phyloP scores from a whole-genome alignment of 352 stramenopile genomes.

The Globisporangium radiosum region DNA sequence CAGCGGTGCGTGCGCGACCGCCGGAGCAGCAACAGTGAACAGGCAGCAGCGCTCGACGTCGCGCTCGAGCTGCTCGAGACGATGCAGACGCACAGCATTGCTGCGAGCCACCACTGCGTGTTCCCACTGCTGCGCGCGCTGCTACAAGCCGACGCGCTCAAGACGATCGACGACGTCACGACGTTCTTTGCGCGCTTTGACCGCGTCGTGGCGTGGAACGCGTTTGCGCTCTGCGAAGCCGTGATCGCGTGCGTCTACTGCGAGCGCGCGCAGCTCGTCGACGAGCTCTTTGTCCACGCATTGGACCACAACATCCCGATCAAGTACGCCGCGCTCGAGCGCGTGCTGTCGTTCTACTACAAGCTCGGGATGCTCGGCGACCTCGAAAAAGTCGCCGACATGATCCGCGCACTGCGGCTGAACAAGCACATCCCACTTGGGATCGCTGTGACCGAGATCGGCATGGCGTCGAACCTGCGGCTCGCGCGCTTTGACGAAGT shows the following conservation, averaged over 20 bases:
- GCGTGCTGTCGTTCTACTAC: conserved; percentile 66
- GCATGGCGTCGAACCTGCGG: conserved; percentile 59
- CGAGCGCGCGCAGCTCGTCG: conserved; percentile 45
- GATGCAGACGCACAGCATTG: conserved; percentile 55
- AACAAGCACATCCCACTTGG: conserved; percentile 74
- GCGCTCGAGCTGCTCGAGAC: conserved; percentile 32
- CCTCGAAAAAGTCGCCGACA: conserved; percentile 52
- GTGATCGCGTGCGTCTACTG: conserved; percentile 44
- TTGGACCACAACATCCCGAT: conserved; percentile 59
- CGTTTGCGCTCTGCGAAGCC: conserved; percentile 58
- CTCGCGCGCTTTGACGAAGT: conserved; percentile 56
- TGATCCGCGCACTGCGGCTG: conserved; percentile 54
- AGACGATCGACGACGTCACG: conserved; percentile 30
- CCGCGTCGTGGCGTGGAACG: conserved; percentile 53
- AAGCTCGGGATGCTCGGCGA: conserved; percentile 51
- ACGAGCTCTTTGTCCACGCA: conserved; percentile 52
- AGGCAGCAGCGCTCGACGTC: conserved; percentile 8
- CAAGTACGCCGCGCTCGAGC: conserved; percentile 73
- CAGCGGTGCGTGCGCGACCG: conserved; percentile 33
- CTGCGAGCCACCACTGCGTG: conserved; percentile 38
- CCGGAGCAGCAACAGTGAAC: conserved; percentile 12
- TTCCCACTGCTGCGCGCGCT: conserved; percentile 36
- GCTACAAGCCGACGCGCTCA: conserved; percentile 20
- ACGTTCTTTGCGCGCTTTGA: conserved; percentile 42
- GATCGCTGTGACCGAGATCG: conserved; percentile 67